Base-by-base conservation (phyloP, 2,329 filamentous ascomycete species). In the Ophiostoma ips region DNA sequence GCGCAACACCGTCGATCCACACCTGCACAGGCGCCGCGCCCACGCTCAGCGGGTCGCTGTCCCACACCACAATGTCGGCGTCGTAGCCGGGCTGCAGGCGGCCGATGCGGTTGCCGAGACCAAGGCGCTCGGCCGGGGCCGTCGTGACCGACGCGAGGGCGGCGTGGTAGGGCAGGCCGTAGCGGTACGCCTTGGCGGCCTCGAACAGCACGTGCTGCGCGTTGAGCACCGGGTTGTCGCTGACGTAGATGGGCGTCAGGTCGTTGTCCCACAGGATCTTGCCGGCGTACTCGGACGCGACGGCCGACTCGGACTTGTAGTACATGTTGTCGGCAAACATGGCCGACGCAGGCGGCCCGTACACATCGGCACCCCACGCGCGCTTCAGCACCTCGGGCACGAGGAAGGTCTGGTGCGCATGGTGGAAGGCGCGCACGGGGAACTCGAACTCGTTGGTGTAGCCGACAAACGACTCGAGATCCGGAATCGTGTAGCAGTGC, bases 371-470 rank as follows among this genome's bases (percentile, higher is more conserved):
- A 41, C 76, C 75, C 64, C 70, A 79, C 0, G 72, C 71, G 46
- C 75, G 69, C 58, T 76, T 77, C 3, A 79, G 65, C 24, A 79
- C 73, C 61, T 85, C 81, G 0, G 81, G 81, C 0, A 84, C 73
- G 1, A 84, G 64, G 56, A 71, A 84, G 0, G 81, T 81, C 57
- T 81, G 74, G 52, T 84, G 77, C 3, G 81, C 81, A 57, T 85
- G 81, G 59, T 85, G 81, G 58, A 85, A 84, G 0, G 81, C 79
- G 12, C 77, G 70, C 4, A 84, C 66, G 0, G 75, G 63, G 57
- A 85, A 84, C 53, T 77, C 72, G 65, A 85, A 86, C 68, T 85
- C 82, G 55, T 84, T 83, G 13, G 77, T 82, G 59, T 84, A 79
- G 53, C 81, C 73, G 3, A 85, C 73, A 60, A 84, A 82, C 31